A percentile compares a stretch with the other conserved stretches of the same genome.
Conservation (phyloP, 148 eudicot genomes). For the Polygonum maritimum region DNA sequence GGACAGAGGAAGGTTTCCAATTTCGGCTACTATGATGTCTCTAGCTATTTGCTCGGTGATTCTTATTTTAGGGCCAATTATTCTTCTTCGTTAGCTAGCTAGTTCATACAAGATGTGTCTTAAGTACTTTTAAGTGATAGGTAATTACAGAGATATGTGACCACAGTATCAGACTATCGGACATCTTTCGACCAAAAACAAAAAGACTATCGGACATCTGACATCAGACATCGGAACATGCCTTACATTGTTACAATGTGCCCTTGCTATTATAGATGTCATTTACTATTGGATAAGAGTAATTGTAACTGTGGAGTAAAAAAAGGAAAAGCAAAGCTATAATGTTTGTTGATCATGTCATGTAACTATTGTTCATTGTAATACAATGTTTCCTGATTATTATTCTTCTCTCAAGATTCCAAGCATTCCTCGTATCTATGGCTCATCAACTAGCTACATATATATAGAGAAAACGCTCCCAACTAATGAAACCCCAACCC, state of each 20-base stretch:
- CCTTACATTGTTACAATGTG: neutral
- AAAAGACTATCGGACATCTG: neutral
- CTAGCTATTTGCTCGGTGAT: conserved; percentile 13
- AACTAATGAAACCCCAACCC: too few relatives aligned
- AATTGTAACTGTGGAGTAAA: neutral
- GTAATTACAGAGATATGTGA: neutral
- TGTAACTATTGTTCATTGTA: too few relatives aligned
- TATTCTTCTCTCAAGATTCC: too few relatives aligned
- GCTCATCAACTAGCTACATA: too few relatives aligned
- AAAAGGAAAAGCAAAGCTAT: neutral
- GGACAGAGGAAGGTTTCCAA: conserved; percentile 43
- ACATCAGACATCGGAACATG: too few relatives aligned
- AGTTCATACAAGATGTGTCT: neutral
- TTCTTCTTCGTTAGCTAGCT: conserved; percentile 3
- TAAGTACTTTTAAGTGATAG: neutral
- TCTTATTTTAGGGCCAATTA: conserved; percentile 25
- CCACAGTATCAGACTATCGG: neutral
- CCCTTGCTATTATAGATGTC: neutral
- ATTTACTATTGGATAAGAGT: neutral
- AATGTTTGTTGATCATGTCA: too few relatives aligned
- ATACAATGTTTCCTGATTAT: too few relatives aligned
- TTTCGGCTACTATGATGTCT: conserved; percentile 17
- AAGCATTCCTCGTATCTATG: too few relatives aligned
- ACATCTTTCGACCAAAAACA: too few relatives aligned
- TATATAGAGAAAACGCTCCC: too few relatives aligned